A percentile compares a stretch with the other conserved stretches of the same genome.
These are phyloP conservation scores for Ganoderma sinense DNA, from an alignment of 1,284 basidiomycete genomes.

Conservation along the genomic window DNA sequence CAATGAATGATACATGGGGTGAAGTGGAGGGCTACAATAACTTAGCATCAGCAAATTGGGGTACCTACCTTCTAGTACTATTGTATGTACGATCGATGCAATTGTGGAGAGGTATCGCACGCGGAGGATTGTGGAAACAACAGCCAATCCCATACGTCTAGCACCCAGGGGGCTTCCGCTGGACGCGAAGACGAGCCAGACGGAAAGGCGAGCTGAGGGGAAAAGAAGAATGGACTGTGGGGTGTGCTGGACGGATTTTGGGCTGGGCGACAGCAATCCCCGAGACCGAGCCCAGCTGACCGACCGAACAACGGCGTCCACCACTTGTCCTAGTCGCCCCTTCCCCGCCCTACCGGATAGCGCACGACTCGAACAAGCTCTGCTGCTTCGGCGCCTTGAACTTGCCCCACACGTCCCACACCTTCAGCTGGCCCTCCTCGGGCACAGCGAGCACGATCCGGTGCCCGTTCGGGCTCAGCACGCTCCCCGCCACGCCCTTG, in stretches of 20 bases:
- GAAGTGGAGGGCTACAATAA: conserved; percentile 23
- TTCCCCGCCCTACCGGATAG: conserved; percentile 23
- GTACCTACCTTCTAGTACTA: conserved; percentile 25
- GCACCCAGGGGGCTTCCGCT: neutral
- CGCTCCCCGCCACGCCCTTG: conserved; percentile 52
- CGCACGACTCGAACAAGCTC: conserved; percentile 26
- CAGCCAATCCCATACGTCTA: neutral
- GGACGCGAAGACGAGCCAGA: neutral
- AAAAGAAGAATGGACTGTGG: neutral
- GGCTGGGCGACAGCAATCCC: too few species aligned
- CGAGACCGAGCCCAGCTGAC: neutral
- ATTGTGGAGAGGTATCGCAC: neutral
- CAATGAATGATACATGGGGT: conserved; percentile 14
- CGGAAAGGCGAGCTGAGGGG: neutral
- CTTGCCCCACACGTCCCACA: conserved; percentile 65
- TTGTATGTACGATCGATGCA: neutral
- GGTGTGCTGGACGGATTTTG: too few species aligned
- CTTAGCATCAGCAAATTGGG: conserved; percentile 14
- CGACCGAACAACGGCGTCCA: neutral
- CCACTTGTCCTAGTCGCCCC: neutral
- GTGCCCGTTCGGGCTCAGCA: conserved; percentile 55
- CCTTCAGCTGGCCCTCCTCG: conserved; percentile 55
- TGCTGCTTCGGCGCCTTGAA: conserved; percentile 50
- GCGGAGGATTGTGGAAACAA: neutral
- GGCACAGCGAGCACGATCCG: conserved; percentile 57